Percentiles rank a stretch among this genome's conserved stretches.
Conservation (phyloP, 2,329 filamentous ascomycete species). For the Mollisiaceae sp. region DNA sequence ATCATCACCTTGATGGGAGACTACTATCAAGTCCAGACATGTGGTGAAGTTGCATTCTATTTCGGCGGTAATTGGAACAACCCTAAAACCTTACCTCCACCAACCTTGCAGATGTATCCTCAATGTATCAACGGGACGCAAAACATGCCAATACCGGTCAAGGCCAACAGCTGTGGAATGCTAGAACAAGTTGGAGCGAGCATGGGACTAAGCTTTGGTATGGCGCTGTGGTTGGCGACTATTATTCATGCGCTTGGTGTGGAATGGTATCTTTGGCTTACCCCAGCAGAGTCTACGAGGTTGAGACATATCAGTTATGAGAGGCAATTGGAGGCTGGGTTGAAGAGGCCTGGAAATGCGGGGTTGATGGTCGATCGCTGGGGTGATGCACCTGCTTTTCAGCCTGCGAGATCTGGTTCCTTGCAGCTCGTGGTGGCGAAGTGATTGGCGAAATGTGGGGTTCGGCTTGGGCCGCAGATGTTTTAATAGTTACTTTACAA, state of each 20-base stretch:
- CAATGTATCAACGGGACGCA: constrained; percentile 48
- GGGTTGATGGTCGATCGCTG: constrained; percentile 51
- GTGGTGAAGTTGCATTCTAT: constrained; percentile 54
- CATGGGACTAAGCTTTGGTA: constrained; percentile 55
- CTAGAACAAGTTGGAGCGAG: constrained; percentile 48
- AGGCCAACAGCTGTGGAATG: constrained; percentile 36
- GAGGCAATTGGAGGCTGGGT: constrained; percentile 59
- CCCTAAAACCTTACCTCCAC: not conserved
- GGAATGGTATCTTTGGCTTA: constrained; percentile 57
- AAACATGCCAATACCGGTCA: constrained; percentile 41
- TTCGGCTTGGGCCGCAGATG: too few relatives aligned
- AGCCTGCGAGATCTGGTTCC: not conserved
- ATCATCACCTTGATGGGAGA: constrained; percentile 46
- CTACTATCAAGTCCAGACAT: constrained; percentile 48
- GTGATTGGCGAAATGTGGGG: not conserved
- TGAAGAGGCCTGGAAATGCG: constrained; percentile 53
- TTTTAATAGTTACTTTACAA: too few relatives aligned
- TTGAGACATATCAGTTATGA: constrained; percentile 61
- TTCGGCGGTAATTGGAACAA: constrained; percentile 23
- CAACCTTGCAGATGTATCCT: constrained; percentile 46
- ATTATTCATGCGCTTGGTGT: constrained; percentile 55
- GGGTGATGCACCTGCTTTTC: constrained; percentile 42
- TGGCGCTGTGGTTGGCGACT: constrained; percentile 58
- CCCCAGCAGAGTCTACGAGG: constrained; percentile 57
- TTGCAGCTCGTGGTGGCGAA: not conserved